Evolutionary conservation across 2,329 filamentous ascomycete species (phyloP).

Genomic region (Colletotrichum cordylinicola): DNA sequence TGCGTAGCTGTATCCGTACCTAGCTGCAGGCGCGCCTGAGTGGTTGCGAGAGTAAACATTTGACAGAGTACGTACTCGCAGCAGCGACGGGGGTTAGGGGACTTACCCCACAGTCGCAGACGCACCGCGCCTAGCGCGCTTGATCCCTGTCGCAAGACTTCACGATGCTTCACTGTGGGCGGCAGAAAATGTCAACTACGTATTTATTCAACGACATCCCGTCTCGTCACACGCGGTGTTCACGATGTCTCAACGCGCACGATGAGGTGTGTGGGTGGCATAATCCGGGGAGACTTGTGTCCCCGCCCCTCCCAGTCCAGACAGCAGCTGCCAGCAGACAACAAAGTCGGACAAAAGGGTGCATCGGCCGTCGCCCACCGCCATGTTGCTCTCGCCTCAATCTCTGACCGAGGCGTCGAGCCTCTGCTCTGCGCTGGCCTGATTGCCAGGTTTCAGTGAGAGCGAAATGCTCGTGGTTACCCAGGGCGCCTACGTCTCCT

Average conservation of each 20-base stretch:
- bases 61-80: slow-evolving; percentile 15
- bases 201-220: slow-evolving; percentile 1
- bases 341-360: not conserved
- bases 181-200: slow-evolving; percentile 1
- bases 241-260: not conserved
- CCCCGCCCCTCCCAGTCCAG: not conserved
- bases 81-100: not conserved
- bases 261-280: not conserved
- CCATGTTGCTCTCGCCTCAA: not conserved
- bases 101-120: slow-evolving; percentile 11
- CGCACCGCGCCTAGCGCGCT: slow-evolving; percentile 20
- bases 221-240: not conserved
- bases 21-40: not conserved
- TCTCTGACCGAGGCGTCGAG: not conserved
- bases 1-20: not conserved
- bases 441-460: slow-evolving; percentile 5
- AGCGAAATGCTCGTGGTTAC: not conserved
- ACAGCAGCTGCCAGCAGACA: not conserved
- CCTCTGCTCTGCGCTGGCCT: not conserved
- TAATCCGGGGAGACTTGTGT: not conserved
- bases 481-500: slow-evolving; percentile 2
- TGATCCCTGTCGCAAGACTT: slow-evolving; percentile 8
- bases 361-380: not conserved
- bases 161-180: slow-evolving; percentile 16
- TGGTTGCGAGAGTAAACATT: slow-evolving; percentile 18